Evolutionary conservation across 2,329 filamentous ascomycete species (phyloP), one percentile per base, ranked within the genome.

Genomic region (Grosmannia serpens): DNA sequence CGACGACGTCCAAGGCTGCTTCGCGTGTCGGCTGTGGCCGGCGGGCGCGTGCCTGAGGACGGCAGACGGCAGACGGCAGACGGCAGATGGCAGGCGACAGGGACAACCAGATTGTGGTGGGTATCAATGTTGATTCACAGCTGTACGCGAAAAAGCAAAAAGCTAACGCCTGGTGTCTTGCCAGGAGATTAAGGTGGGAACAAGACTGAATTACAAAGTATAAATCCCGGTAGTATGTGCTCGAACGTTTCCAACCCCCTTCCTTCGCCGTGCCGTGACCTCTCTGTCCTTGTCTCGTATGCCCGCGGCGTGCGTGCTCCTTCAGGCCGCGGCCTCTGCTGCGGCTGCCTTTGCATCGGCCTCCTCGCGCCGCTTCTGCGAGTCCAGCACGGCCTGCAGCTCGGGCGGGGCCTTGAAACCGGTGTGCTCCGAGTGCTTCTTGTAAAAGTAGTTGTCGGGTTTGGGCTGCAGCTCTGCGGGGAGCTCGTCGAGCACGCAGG

Each of bases 381-480:
- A 82, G 67, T 83, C 80, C 7, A 83, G 67, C 41, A 83, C 78
- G 52, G 76, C 77, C 69, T 81, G 77, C 58, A 83, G 73, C 72
- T 80, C 80, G 4, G 81, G 78, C 20, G 83, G 81, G 1, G 77
- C 80, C 67, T 86, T 84, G 75, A 91, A 96, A 17, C 88, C 89
- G 59, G 86, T 84, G 72, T 96, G 91, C 70, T 95, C 90, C 50
- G 85, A 83, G 75, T 97, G 92, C 71, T 86, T 88, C 77, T 94
- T 94, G 76, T 96, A 96, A 71, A 85, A 86, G 74, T 88, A 91
- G 70, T 82, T 83, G 60, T 85, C 82, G 53, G 80, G 68, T 74
- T 87, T 87, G 46, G 89, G 89, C 60, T 78, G 78, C 64, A 95
- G 74, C 68, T 94, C 88, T 1, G 79, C 74, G 7, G 86, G 86